Conservation (phyloP, 1,139 yeast species). For the Saccharomyces hybrid region DNA sequence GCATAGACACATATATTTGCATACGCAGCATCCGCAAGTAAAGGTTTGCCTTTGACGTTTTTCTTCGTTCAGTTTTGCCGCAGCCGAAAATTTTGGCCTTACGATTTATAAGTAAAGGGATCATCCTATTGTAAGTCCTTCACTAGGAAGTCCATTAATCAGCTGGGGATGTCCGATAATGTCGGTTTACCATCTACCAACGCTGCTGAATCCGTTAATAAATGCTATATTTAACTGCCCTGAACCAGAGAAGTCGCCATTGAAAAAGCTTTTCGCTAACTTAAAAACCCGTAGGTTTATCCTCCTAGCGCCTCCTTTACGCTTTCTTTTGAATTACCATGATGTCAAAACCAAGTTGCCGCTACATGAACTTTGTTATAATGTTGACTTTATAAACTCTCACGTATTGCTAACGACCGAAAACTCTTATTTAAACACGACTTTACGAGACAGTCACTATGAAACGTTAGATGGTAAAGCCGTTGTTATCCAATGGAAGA, state of each 20-base stretch:
- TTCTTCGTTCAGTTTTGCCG: background rate
- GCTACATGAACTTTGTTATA: slow-evolving; percentile 51
- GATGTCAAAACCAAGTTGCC: slow-evolving; percentile 45
- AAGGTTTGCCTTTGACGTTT: background rate
- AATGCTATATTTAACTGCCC: slow-evolving; percentile 65
- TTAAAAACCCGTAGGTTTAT: slow-evolving; percentile 44
- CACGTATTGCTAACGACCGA: slow-evolving; percentile 47
- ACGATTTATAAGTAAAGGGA: background rate
- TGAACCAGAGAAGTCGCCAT: slow-evolving; percentile 43
- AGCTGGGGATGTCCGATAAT: background rate
- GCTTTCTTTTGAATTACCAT: slow-evolving; percentile 41
- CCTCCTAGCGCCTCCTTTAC: slow-evolving; percentile 55
- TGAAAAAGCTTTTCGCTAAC: slow-evolving; percentile 42
- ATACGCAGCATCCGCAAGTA: background rate
- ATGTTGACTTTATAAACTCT: slow-evolving; percentile 60
- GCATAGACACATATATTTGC: background rate
- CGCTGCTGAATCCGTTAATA: slow-evolving; percentile 55
- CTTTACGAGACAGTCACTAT: slow-evolving; percentile 27
- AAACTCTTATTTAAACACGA: slow-evolving; percentile 4
- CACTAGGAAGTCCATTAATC: background rate
- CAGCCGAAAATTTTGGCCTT: background rate
- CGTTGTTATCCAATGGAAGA: slow-evolving; percentile 42
- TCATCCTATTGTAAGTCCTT: background rate
- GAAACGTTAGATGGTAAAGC: slow-evolving; percentile 56
- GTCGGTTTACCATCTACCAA: slow-evolving; percentile 35